Evolutionary conservation across 331 rosid genomes (phyloP).

Genomic region (Dryas integrifolia): DNA sequence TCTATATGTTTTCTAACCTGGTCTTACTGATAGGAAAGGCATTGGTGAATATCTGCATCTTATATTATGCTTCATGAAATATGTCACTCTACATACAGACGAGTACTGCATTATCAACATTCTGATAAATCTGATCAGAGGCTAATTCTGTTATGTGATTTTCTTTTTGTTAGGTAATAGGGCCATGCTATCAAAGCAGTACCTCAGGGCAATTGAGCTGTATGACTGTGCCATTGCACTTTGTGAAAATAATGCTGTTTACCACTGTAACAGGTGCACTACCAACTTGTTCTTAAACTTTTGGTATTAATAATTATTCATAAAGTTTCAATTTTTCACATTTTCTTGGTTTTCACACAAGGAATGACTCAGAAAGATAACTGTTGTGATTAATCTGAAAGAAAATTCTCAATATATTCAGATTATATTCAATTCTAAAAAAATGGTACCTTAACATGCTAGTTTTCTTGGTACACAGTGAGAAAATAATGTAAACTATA

Average conservation of each 20-base stretch:
- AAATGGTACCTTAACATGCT: not conserved
- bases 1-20: too few species aligned
- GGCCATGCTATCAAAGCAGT: conserved; percentile 68
- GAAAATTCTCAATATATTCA: not conserved
- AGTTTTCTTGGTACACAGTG: not conserved
- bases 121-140: conserved; percentile 17
- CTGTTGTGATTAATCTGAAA: not conserved
- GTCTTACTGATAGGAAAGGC: not conserved
- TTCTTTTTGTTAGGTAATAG: conserved; percentile 62
- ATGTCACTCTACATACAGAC: not conserved
- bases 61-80: not conserved
- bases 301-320: not conserved
- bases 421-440: not conserved
- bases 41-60: not conserved
- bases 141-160: conserved; percentile 21
- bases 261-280: conserved; percentile 86
- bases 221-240: conserved; percentile 76
- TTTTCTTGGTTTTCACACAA: not conserved
- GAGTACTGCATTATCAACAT: not conserved
- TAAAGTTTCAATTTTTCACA: not conserved
- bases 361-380: not conserved
- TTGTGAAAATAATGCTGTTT: conserved; percentile 68
- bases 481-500: not conserved
- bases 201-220: conserved; percentile 68
- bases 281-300: conserved; percentile 7